These are phyloP conservation scores for Neltuma alba DNA, from an alignment of 306 rosid species.

Conservation along the genomic window DNA sequence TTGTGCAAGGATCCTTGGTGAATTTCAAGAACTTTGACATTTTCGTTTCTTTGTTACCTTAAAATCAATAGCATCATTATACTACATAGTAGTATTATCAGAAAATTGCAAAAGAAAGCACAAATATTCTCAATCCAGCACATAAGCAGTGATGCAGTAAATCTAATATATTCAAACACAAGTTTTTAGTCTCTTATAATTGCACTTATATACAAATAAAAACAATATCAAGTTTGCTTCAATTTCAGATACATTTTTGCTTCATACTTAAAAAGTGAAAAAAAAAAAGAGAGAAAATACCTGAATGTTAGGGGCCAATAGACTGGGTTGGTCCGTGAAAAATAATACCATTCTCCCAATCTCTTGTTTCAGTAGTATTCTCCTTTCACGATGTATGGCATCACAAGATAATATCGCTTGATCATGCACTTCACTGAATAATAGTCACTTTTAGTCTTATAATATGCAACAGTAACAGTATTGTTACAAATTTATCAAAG, in stretches of 20 bases:
- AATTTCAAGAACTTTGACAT: background rate
- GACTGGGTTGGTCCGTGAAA: conserved; percentile 95
- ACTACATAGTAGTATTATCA: background rate
- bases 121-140: background rate
- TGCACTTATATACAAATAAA: conserved; percentile 13
- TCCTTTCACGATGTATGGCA: conserved; percentile 90
- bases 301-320: conserved; percentile 97
- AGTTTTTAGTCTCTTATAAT: conserved; percentile 8
- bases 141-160: conserved; percentile 4
- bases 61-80: background rate
- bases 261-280: conserved; percentile 23
- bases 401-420: conserved; percentile 87
- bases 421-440: conserved; percentile 92
- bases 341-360: conserved; percentile 97
- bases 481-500: background rate
- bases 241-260: conserved; percentile 7
- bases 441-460: conserved; percentile 33
- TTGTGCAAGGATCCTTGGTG: no score
- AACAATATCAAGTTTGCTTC: conserved; percentile 8
- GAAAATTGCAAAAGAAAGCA: conserved; percentile 11
- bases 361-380: conserved; percentile 96
- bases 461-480: conserved; percentile 31
- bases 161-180: conserved; percentile 20
- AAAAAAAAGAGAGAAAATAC: conserved; percentile 50
- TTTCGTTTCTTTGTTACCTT: background rate